Evolutionary conservation across 345 rosid genomes (phyloP), one percentile per base, ranked within the genome.

Genomic region (Citrus inodora): DNA sequence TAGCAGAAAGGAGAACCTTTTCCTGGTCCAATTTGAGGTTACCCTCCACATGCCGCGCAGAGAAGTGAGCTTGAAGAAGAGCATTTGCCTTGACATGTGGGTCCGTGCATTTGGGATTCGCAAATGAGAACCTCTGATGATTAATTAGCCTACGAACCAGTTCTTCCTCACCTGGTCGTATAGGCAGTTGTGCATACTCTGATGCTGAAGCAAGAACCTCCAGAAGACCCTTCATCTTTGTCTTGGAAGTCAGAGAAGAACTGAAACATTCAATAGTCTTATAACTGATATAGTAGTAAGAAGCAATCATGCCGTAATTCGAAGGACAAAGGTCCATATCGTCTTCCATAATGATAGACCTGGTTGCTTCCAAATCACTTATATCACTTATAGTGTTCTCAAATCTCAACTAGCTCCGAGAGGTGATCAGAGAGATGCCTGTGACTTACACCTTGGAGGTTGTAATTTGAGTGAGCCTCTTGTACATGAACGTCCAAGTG

Each of bases 361-460:
- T 93, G 79, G 98, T 90, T 24, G 95, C 90, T 80, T 93, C 95
- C 84, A 95, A 82, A 79, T 91, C 91, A 81, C 86, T 82, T 83
- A 94, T 78, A 79, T 91, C 91, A 81, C 86, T 82, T 83, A 94
- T 78, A 62, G 98, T 91, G 78, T 88, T 90, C 88, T 94, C 99
- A 76, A 94, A 87, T 90, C 88, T 94, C 99, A 76, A 94, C 97
- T 73, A 93, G 94, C 90, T 91, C 97, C 0, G 98, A 95, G 25
- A 93, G 95, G 87, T 95, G 98, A 86, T 95, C 99, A 38, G 98
- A 95, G 33, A 95, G 97, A 89, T 95, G 99, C 87, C 97, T 87
- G 78, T 91, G 94, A 85, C 94, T 90, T 35, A 91, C 94, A 76
- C 98, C 97, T 87, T 94, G 99, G 61, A 95, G 98, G 81, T 94